phyloP scores from a whole-genome alignment of 805 yeast species.

The Metschnikowia orientalis region DNA sequence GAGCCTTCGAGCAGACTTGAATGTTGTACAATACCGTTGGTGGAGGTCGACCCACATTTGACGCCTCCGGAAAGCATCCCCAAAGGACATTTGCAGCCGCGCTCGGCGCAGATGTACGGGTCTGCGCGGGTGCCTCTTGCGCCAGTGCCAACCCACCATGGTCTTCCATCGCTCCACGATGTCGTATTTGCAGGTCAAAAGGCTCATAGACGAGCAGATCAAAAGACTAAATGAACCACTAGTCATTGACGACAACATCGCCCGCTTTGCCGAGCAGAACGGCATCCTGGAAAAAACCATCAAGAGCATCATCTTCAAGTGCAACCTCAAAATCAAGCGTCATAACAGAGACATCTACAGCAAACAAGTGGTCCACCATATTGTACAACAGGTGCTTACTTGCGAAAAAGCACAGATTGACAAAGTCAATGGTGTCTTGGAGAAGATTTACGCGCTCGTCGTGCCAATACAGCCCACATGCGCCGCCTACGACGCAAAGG shows the following conservation, averaged over 20 bases:
- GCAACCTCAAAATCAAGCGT: slow-evolving; percentile 23
- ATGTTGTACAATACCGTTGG: too few species aligned
- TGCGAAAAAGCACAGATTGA: slow-evolving; percentile 27
- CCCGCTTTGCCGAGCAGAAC: slow-evolving; percentile 11
- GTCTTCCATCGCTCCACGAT: too few species aligned
- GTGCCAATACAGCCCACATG: slow-evolving; percentile 22
- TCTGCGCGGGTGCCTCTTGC: too few species aligned
- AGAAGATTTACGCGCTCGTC: slow-evolving; percentile 18
- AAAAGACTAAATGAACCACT: slow-evolving; percentile 28
- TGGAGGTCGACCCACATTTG: too few species aligned
- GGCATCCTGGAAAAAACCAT: slow-evolving; percentile 12
- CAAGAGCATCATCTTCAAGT: slow-evolving; percentile 20
- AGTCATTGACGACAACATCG: slow-evolving; percentile 17
- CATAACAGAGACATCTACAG: slow-evolving; percentile 26
- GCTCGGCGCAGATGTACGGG: too few species aligned
- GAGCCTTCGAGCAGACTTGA: too few species aligned
- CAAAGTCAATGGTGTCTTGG: slow-evolving; percentile 26
- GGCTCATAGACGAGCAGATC: slow-evolving; percentile 31
- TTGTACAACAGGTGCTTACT: slow-evolving; percentile 34
- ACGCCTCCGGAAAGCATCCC: too few species aligned
- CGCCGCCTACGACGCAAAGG: neutral
- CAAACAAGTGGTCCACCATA: slow-evolving; percentile 31
- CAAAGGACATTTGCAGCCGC: too few species aligned
- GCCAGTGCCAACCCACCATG: too few species aligned
- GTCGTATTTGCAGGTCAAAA: slow-evolving; percentile 29